Percentiles rank a stretch among this genome's conserved stretches.
Conservation (phyloP, 108 stramenopile species). For the Pseudonitzschia pungens region DNA sequence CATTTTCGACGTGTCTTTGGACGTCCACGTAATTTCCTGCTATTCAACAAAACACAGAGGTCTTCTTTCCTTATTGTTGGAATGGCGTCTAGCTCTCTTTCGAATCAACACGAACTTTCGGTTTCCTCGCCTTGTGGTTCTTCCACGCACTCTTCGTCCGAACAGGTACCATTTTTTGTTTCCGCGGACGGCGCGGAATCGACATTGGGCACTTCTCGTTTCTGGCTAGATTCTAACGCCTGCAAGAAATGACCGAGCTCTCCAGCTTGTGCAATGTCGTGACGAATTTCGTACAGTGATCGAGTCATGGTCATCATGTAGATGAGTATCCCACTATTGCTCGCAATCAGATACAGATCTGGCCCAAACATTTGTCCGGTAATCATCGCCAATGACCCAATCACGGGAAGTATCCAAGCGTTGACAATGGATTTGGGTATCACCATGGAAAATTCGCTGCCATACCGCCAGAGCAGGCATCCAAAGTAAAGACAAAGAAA, state of each 20-base stretch:
- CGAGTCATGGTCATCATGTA: conserved; percentile 24
- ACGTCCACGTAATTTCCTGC: too few relatives aligned
- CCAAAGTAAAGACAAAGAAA: conserved; percentile 33
- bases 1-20: too few relatives aligned
- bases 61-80: too few relatives aligned
- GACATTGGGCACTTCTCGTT: background rate
- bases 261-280: conserved; percentile 31
- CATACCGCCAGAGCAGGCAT: conserved; percentile 36
- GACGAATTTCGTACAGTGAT: conserved; percentile 32
- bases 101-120: too few relatives aligned
- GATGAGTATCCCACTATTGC: conserved; percentile 30
- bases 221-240: conserved; percentile 25
- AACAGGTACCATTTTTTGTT: background rate
- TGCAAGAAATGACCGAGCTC: conserved; percentile 37
- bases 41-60: too few relatives aligned
- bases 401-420: conserved; percentile 33
- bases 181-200: too few relatives aligned
- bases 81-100: too few relatives aligned
- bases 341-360: conserved; percentile 25
- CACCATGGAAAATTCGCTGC: conserved; percentile 35
- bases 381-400: conserved; percentile 25
- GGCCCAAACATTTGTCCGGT: conserved; percentile 34
- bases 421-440: conserved; percentile 26
- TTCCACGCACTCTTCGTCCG: background rate
- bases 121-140: too few relatives aligned